These are phyloP conservation scores for Colletotrichum orbiculare DNA, from an alignment of 2,329 filamentous ascomycete species.

Conservation along the genomic window DNA sequence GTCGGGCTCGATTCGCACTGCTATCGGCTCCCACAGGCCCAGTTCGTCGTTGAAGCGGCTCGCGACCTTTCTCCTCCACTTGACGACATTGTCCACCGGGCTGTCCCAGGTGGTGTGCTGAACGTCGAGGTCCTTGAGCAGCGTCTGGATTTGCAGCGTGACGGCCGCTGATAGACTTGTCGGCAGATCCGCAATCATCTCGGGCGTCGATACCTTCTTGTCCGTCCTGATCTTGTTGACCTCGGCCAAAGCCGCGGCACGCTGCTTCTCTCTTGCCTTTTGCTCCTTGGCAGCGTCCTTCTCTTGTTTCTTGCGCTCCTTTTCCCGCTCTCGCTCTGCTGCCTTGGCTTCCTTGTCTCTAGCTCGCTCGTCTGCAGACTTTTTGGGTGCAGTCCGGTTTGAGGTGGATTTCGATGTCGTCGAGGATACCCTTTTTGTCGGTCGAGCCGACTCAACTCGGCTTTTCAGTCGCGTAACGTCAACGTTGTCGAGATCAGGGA, in stretches of 20 bases:
- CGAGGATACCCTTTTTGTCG: slow-evolving; percentile 12
- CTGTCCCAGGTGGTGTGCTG: slow-evolving; percentile 58
- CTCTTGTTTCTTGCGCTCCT: slow-evolving; percentile 65
- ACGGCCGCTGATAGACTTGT: slow-evolving; percentile 61
- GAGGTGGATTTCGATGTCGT: slow-evolving; percentile 24
- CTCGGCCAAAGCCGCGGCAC: slow-evolving; percentile 73
- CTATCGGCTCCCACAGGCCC: slow-evolving; percentile 74
- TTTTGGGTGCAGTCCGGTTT: slow-evolving; percentile 40
- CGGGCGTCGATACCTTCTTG: slow-evolving; percentile 77
- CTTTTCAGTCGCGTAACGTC: slow-evolving; percentile 44
- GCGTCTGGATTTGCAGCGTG: slow-evolving; percentile 57
- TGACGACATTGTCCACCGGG: slow-evolving; percentile 64
- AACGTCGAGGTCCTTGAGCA: slow-evolving; percentile 64
- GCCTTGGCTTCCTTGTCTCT: slow-evolving; percentile 57
- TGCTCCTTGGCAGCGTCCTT: slow-evolving; percentile 70
- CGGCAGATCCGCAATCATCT: slow-evolving; percentile 83
- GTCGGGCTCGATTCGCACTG: slow-evolving; percentile 63
- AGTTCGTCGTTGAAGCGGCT: slow-evolving; percentile 69
- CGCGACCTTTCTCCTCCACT: slow-evolving; percentile 76
- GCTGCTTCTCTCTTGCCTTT: slow-evolving; percentile 71
- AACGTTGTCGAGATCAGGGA: slow-evolving; percentile 60
- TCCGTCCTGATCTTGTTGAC: slow-evolving; percentile 79
- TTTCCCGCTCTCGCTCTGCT: slow-evolving; percentile 63
- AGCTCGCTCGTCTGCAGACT: slow-evolving; percentile 50
- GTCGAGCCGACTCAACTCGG: slow-evolving; percentile 38